These are phyloP conservation scores for Mycena crocata DNA, from an alignment of 768 basidiomycete species.

Conservation along the genomic window DNA sequence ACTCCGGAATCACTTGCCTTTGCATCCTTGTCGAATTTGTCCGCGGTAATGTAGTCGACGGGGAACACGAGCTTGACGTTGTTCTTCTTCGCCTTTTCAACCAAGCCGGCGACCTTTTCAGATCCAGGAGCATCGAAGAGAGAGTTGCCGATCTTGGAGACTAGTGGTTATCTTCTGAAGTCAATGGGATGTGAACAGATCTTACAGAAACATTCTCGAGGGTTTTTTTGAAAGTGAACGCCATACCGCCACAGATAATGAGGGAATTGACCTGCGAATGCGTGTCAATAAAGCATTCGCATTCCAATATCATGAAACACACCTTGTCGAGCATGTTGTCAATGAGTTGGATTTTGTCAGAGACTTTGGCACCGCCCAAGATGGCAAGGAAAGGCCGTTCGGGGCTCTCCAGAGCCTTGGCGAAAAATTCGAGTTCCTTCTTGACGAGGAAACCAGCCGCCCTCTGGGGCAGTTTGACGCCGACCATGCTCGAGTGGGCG, in stretches of 20 bases:
- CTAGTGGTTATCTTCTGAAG: slow-evolving; percentile 9
- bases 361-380: slow-evolving; percentile 98
- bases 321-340: slow-evolving; percentile 99
- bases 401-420: slow-evolving; percentile 95
- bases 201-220: slow-evolving; percentile 80
- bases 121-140: slow-evolving; percentile 93
- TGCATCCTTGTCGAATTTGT: slow-evolving; percentile 96
- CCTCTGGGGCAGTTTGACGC: slow-evolving; percentile 90
- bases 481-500: slow-evolving; percentile 99
- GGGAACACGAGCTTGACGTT: slow-evolving; percentile 96
- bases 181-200: neutral
- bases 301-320: slow-evolving; percentile 23
- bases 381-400: slow-evolving; percentile 98
- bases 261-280: slow-evolving; percentile 84
- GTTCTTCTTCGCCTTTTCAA: slow-evolving; percentile 93
- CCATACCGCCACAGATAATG: slow-evolving; percentile 98
- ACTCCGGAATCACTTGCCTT: slow-evolving; percentile 58
- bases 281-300: neutral
- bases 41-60: slow-evolving; percentile 92
- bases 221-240: slow-evolving; percentile 98
- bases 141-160: slow-evolving; percentile 87
- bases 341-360: slow-evolving; percentile 98
- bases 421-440: slow-evolving; percentile 98
- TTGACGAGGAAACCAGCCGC: slow-evolving; percentile 98
- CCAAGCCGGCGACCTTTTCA: slow-evolving; percentile 82